These are phyloP conservation scores for Phtheirospermum japonicum DNA, from an alignment of 257 asterid genomes.

Conservation along the genomic window DNA sequence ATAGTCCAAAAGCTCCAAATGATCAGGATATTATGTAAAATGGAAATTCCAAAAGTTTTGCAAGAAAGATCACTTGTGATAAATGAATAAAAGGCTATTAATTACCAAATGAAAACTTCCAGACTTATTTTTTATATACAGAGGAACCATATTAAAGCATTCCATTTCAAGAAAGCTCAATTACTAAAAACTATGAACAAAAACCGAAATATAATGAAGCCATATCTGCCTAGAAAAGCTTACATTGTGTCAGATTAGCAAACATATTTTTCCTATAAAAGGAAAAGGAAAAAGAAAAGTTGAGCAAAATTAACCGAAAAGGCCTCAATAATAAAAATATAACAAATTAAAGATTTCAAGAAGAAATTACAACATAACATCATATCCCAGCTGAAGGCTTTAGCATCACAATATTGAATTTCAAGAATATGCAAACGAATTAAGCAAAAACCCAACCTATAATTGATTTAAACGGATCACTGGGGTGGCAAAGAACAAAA, in stretches of 20 bases:
- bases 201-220: not conserved
- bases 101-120: not conserved
- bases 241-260: not conserved
- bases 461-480: slow-evolving; percentile 52
- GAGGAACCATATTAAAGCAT: not conserved
- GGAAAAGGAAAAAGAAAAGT: too few species aligned
- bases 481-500: slow-evolving; percentile 38
- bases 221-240: not conserved
- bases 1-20: slow-evolving; percentile 11
- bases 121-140: not conserved
- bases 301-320: slow-evolving; percentile 5
- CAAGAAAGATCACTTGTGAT: slow-evolving; percentile 8
- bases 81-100: slow-evolving; percentile 2
- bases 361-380: slow-evolving; percentile 18
- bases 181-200: not conserved
- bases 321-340: too few species aligned
- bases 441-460: slow-evolving; percentile 42
- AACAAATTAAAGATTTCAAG: too few species aligned
- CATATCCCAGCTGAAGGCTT: slow-evolving; percentile 31
- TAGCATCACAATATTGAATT: slow-evolving; percentile 19
- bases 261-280: too few species aligned
- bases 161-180: slow-evolving; percentile 18
- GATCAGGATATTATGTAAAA: slow-evolving; percentile 1
- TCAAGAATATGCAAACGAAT: slow-evolving; percentile 14
- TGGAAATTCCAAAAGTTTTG: not conserved